Conservation (phyloP, 139 green algal genomes). For the Tetraselmis chui region DNA sequence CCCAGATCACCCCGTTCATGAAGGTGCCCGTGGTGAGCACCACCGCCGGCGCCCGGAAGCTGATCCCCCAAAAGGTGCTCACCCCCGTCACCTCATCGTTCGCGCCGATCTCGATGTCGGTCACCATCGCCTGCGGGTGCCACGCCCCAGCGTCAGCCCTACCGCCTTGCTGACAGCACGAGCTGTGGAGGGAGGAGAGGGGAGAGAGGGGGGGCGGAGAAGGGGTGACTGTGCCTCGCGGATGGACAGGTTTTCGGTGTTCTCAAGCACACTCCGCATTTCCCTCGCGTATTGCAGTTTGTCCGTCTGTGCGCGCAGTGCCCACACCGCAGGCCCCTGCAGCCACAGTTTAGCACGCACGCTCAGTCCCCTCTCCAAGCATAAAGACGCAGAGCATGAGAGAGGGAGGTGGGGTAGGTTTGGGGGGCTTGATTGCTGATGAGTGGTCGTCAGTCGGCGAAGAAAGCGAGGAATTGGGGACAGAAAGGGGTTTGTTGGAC, state of each 20-base stretch:
- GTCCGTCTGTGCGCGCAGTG: constrained; percentile 94
- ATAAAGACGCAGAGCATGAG: background rate
- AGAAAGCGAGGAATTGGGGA: too few relatives aligned
- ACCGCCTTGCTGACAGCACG: too few relatives aligned
- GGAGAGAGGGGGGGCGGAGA: background rate
- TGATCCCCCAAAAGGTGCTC: constrained; percentile 87
- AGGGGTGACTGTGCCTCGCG: constrained; percentile 53
- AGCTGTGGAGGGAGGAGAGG: too few relatives aligned
- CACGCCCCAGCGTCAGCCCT: too few relatives aligned
- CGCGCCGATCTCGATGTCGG: constrained; percentile 68
- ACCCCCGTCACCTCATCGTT: constrained; percentile 88
- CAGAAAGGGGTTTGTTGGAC: too few relatives aligned
- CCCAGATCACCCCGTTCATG: constrained; percentile 97
- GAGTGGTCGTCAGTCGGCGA: too few relatives aligned
- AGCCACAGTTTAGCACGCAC: background rate
- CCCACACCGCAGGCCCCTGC: constrained; percentile 94
- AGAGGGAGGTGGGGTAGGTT: constrained; percentile 1
- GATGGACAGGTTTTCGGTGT: constrained; percentile 73
- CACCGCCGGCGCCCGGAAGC: constrained; percentile 68
- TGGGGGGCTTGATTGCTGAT: too few relatives aligned
- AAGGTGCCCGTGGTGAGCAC: constrained; percentile 97
- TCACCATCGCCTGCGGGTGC: constrained; percentile 65
- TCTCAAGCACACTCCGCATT: constrained; percentile 72
- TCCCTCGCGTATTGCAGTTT: constrained; percentile 82
- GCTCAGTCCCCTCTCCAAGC: background rate